Evolutionary conservation across 345 rosid species (phyloP).

Genomic region (Mangifera indica): DNA sequence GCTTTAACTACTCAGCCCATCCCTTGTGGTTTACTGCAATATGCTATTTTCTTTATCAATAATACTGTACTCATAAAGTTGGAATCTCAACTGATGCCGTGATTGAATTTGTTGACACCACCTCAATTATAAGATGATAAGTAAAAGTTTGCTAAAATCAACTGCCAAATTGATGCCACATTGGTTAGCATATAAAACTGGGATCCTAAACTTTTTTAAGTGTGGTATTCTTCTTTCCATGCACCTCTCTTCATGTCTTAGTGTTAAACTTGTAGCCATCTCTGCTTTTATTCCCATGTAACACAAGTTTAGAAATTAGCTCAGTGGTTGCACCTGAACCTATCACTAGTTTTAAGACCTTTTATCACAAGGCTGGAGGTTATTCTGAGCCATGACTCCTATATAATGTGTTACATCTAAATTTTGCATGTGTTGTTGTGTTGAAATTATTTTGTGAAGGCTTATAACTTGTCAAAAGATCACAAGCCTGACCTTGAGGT

Average conservation of each 20-base stretch:
- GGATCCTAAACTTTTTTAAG: too few relatives aligned
- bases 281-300: not conserved
- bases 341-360: not conserved
- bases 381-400: not conserved
- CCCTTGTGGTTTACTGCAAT: not conserved
- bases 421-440: conserved; percentile 1
- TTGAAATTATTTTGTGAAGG: conserved; percentile 35
- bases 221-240: not conserved
- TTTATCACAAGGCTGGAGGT: too few relatives aligned
- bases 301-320: not conserved
- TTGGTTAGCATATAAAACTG: too few relatives aligned
- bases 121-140: too few relatives aligned
- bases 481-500: conserved; percentile 80
- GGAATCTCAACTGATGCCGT: too few relatives aligned
- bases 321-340: not conserved
- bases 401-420: not conserved
- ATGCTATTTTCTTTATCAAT: not conserved
- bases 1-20: not conserved
- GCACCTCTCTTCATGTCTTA: not conserved
- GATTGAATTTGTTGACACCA: too few relatives aligned
- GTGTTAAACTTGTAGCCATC: not conserved
- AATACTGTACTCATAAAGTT: too few relatives aligned
- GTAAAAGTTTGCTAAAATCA: too few relatives aligned
- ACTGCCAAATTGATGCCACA: too few relatives aligned
- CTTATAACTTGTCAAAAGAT: conserved; percentile 71